Evolutionary conservation across 306 rosid species (phyloP), one percentile per base, ranked within the genome.

Genomic region (Ormosia semicastrata): DNA sequence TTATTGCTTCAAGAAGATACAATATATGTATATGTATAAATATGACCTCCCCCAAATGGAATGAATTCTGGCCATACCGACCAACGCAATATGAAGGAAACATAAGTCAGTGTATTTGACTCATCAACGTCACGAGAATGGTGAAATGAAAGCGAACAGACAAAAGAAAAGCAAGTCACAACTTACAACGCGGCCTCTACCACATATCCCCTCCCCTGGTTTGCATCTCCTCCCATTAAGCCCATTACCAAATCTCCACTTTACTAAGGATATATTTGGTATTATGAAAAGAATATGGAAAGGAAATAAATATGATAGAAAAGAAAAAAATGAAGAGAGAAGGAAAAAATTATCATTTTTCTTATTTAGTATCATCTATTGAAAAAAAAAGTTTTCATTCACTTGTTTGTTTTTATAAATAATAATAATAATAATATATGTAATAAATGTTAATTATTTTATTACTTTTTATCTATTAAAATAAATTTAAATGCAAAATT

Each of bases 121-220:
- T 66, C 50, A 43, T 83, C 85, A 69, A 30, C 60, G 80, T 83
- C 92, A 80, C 54, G 40, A 36, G 9, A 68, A 49, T 66, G 47
- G 79, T 15, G 64, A 53, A 71, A 62, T 32, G 32, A 78, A 15
- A 63, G 64, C n/a, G 36, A 49, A 11, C 30, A 39, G 4, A 2
- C 46, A 63, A 71, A 7, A 15, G 5, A 14, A 53, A 43, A 18
- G 9, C 15, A 62, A 7, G 39, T 50, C 74, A 32, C 69, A 33
- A 44, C 0, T 77, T 69, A 34, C 44, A 6, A 59, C 7, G n/a
- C 32, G 32, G 44, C 89, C 89, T 81, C 71, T 58, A 81, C 89
- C 91, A 83, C 85, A 87, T 85, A 89, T 18, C 9, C 89, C 92
- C 89, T 85, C 86, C 92, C 92, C 89, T 56, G 5, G 86, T 77